Conservation (phyloP, 2,329 filamentous ascomycete species). For the Alternaria sp. region DNA sequence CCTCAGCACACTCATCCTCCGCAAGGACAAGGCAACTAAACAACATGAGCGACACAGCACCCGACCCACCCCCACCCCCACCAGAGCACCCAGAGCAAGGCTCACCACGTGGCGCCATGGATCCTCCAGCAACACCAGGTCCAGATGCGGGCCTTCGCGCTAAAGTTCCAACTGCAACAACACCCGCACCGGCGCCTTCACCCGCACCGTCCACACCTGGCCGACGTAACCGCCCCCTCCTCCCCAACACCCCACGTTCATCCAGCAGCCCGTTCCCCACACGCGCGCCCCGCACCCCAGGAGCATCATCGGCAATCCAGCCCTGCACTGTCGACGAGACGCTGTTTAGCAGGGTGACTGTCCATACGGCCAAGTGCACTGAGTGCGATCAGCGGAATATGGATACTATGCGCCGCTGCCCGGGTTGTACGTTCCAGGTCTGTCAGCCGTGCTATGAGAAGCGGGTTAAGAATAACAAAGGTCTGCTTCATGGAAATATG, state of each 20-base stretch:
- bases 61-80: not conserved
- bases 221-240: not conserved
- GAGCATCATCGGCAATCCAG: not conserved
- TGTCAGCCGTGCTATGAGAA: conserved; percentile 36
- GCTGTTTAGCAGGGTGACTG: conserved; percentile 27
- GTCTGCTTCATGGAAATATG: conserved; percentile 34
- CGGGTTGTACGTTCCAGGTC: conserved; percentile 43
- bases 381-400: conserved; percentile 44
- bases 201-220: not conserved
- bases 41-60: not conserved
- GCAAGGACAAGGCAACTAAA: not conserved
- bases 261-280: conserved; percentile 1
- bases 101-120: not conserved
- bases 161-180: not conserved
- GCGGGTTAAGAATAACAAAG: conserved; percentile 12
- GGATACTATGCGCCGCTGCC: conserved; percentile 40
- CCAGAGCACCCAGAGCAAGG: not conserved
- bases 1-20: not conserved
- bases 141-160: not conserved
- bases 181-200: not conserved
- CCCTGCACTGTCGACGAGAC: conserved; percentile 27
- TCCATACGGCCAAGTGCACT: conserved; percentile 48
- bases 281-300: conserved; percentile 17
- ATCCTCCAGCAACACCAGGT: not conserved
- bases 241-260: not conserved